These are phyloP conservation scores for Rutstroemia sp. DNA, from an alignment of 2,329 filamentous ascomycete genomes.

Conservation along the genomic window DNA sequence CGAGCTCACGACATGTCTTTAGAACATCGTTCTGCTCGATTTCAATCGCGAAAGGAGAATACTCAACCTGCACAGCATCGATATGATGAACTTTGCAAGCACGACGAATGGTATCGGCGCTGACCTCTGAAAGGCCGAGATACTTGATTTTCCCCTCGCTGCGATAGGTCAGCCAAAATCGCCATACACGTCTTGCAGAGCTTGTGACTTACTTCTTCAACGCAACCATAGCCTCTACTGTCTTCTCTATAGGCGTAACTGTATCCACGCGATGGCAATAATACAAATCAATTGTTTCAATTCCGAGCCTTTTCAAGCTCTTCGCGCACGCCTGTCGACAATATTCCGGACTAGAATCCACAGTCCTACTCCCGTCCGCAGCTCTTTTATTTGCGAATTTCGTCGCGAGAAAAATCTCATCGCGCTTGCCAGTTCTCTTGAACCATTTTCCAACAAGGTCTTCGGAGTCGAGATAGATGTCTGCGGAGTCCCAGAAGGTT, in stretches of 20 bases:
- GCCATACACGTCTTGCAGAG: not conserved
- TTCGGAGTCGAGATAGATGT: conserved; percentile 38
- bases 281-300: conserved; percentile 34
- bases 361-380: not conserved
- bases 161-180: not conserved
- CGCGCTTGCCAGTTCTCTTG: conserved; percentile 34
- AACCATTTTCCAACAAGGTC: conserved; percentile 43
- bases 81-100: conserved; percentile 43
- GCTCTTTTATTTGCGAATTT: conserved; percentile 38
- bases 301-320: conserved; percentile 34
- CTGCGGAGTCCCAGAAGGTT: conserved; percentile 33
- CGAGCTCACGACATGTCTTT: conserved; percentile 48
- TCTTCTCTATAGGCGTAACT: conserved; percentile 36
- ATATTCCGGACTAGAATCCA: conserved; percentile 36
- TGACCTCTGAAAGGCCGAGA: conserved; percentile 47
- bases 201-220: conserved; percentile 25
- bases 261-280: conserved; percentile 31
- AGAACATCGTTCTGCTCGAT: conserved; percentile 50
- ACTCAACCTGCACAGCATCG: conserved; percentile 46
- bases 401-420: conserved; percentile 45
- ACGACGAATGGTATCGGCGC: conserved; percentile 42
- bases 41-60: conserved; percentile 46
- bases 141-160: conserved; percentile 48
- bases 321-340: conserved; percentile 34
- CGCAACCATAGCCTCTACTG: conserved; percentile 34